Evolutionary conservation across 306 rosid species (phyloP).

Genomic region (Vicia villosa): DNA sequence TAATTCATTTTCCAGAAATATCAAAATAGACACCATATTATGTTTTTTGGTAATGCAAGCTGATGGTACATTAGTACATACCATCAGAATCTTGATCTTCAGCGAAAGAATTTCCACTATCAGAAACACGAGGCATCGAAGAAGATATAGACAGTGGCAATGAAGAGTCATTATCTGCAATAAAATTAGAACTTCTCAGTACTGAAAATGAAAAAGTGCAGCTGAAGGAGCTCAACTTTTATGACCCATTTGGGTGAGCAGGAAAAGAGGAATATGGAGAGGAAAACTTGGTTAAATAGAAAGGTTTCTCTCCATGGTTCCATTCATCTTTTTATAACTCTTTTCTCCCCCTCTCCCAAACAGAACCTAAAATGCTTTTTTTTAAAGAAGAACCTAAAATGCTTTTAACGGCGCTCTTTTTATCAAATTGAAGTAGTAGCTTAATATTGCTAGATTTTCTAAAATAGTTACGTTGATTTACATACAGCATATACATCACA

Average conservation of each 20-base stretch:
- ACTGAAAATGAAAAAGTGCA: constrained; percentile 24
- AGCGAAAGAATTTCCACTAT: constrained; percentile 51
- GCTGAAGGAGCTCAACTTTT: constrained; percentile 18
- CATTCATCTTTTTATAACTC: not conserved
- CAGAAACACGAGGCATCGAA: constrained; percentile 52
- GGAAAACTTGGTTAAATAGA: constrained; percentile 4
- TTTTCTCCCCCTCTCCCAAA: constrained; percentile 16
- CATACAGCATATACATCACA: not conserved
- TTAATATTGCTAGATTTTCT: not conserved
- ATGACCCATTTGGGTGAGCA: constrained; percentile 12
- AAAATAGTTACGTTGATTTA: no score
- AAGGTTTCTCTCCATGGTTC: constrained; percentile 2
- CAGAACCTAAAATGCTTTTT: constrained; percentile 8
- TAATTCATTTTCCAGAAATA: constrained; percentile 22
- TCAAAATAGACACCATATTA: not conserved
- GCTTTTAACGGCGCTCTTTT: constrained; percentile 4
- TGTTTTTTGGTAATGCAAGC: constrained; percentile 22
- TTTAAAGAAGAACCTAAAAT: not conserved
- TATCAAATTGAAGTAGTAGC: constrained; percentile 14
- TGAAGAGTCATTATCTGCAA: constrained; percentile 59
- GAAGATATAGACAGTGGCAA: constrained; percentile 52
- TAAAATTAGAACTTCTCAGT: constrained; percentile 35
- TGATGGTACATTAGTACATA: constrained; percentile 35
- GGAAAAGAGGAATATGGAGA: not conserved
- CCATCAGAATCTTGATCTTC: constrained; percentile 69